Evolutionary conservation across 495 filamentous ascomycete genomes (phyloP).

Genomic region (Xylaria acuta): DNA sequence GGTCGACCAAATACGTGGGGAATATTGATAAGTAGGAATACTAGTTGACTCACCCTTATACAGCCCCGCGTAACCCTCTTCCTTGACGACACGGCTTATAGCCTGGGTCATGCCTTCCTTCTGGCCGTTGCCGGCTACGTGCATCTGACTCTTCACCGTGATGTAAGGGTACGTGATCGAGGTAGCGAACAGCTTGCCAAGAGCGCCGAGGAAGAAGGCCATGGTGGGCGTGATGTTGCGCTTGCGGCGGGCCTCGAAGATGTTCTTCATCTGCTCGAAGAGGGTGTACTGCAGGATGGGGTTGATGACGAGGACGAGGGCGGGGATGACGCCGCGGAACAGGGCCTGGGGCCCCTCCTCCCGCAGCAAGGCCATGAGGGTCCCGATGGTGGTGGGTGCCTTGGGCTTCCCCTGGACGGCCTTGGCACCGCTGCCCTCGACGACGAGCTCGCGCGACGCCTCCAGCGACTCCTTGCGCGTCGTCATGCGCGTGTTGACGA

Average conservation of each 20-base stretch:
- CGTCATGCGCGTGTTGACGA: slow-evolving; percentile 97
- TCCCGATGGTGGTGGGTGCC: slow-evolving; percentile 75
- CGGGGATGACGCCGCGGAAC: slow-evolving; percentile 91
- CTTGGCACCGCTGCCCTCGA: slow-evolving; percentile 31
- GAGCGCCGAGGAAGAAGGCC: slow-evolving; percentile 87
- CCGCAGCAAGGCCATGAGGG: slow-evolving; percentile 74
- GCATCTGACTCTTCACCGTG: slow-evolving; percentile 95
- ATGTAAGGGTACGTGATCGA: slow-evolving; percentile 97
- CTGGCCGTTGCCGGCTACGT: slow-evolving; percentile 77
- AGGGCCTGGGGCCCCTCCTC: slow-evolving; percentile 84
- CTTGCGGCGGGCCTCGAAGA: slow-evolving; percentile 52
- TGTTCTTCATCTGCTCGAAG: slow-evolving; percentile 92
- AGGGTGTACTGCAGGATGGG: slow-evolving; percentile 98
- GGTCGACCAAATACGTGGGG: too few relatives aligned
- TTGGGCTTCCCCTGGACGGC: slow-evolving; percentile 42
- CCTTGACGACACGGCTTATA: slow-evolving; percentile 76
- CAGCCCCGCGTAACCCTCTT: slow-evolving; percentile 87
- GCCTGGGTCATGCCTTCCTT: slow-evolving; percentile 74
- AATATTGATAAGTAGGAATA: background rate
- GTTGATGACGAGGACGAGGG: slow-evolving; percentile 93
- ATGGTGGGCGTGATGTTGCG: slow-evolving; percentile 76
- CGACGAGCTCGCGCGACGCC: slow-evolving; percentile 53
- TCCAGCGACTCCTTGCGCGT: slow-evolving; percentile 72
- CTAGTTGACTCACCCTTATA: slow-evolving; percentile 77
- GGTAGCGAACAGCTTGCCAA: slow-evolving; percentile 94